These are phyloP conservation scores for Talaromyces sp. DNA, from an alignment of 2,329 filamentous ascomycete species.

Conservation along the genomic window DNA sequence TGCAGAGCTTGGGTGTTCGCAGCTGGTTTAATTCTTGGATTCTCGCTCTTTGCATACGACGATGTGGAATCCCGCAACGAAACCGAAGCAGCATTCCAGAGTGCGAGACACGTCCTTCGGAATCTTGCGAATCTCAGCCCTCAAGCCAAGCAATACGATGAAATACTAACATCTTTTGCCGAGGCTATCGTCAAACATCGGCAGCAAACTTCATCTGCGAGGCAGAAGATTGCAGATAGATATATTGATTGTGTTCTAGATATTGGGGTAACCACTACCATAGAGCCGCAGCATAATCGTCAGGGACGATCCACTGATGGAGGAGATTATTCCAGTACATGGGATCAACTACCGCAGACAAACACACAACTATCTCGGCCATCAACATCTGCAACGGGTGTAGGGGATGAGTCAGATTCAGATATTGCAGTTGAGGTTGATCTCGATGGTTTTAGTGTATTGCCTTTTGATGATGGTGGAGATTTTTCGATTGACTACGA, in stretches of 20 bases:
- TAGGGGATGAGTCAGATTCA: neutral
- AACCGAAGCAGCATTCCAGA: slow-evolving; percentile 49
- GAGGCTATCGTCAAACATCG: slow-evolving; percentile 47
- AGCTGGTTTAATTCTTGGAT: slow-evolving; percentile 55
- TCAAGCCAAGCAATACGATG: slow-evolving; percentile 57
- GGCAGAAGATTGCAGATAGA: slow-evolving; percentile 11
- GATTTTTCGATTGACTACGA: slow-evolving; percentile 17
- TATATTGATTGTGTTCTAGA: slow-evolving; percentile 17
- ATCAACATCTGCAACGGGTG: neutral
- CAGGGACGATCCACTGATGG: neutral
- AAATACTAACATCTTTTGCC: slow-evolving; percentile 51
- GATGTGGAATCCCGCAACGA: slow-evolving; percentile 39
- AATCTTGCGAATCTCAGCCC: slow-evolving; percentile 50
- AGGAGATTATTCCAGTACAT: neutral
- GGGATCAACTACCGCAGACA: neutral
- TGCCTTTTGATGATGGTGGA: slow-evolving; percentile 15
- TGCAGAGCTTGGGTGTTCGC: slow-evolving; percentile 54
- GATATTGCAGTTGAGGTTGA: slow-evolving; percentile 9
- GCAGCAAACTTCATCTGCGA: slow-evolving; percentile 22
- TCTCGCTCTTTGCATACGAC: slow-evolving; percentile 48
- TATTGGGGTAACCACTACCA: neutral
- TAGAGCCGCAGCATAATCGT: neutral
- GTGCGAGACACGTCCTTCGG: slow-evolving; percentile 50
- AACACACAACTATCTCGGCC: neutral
- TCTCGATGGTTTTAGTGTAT: slow-evolving; percentile 16